These are phyloP conservation scores for Glutinoglossum americanum DNA, from an alignment of 495 filamentous ascomycete species.

Conservation along the genomic window DNA sequence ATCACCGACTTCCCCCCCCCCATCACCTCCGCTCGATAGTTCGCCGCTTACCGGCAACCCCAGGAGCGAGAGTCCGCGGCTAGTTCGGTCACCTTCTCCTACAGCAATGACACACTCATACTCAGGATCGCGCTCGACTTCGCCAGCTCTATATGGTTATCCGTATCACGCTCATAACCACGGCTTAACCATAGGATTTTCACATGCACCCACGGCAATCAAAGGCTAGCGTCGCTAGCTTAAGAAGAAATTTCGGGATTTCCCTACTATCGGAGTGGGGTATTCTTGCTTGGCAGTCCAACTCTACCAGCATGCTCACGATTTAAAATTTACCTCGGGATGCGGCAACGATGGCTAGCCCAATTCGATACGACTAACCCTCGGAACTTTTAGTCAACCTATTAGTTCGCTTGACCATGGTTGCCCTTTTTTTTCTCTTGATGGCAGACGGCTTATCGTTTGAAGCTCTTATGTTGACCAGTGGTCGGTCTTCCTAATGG, in stretches of 20 bases:
- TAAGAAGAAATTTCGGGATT: background rate
- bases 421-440: background rate
- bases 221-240: background rate
- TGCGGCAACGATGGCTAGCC: background rate
- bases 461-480: background rate
- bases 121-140: slow-evolving; percentile 14
- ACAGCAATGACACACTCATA: slow-evolving; percentile 5
- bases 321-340: background rate
- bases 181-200: background rate
- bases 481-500: background rate
- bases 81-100: slow-evolving; percentile 15
- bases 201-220: background rate
- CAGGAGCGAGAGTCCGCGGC: slow-evolving; percentile 9
- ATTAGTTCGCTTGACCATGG: background rate
- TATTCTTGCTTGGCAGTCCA: background rate
- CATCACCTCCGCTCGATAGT: background rate
- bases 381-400: background rate
- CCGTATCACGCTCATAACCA: slow-evolving; percentile 10
- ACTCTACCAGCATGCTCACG: background rate
- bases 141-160: slow-evolving; percentile 20
- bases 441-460: background rate
- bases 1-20: background rate
- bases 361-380: no score
- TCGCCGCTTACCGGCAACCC: background rate
- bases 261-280: background rate